Evolutionary conservation across 208 protist species (phyloP), one percentile per base, ranked within the genome.

Genomic region (Blastocrithidia nonstop): DNA sequence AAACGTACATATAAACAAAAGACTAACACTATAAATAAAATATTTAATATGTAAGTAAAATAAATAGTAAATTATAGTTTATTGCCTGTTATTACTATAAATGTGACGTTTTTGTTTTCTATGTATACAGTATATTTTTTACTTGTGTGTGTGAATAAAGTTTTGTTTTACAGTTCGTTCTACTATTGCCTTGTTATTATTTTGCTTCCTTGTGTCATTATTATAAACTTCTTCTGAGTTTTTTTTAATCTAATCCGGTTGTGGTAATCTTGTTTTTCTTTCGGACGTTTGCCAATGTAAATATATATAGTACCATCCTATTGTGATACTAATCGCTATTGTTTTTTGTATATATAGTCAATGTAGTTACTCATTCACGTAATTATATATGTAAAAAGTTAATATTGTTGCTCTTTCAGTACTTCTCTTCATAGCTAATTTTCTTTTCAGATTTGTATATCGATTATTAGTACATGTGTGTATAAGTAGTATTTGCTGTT

Each of bases 1-100:
- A 74, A 29, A 79, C 67, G 4, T 86, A 86, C 45, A 54, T 81
- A 15, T 76, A 61, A 45, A 23, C n/a, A n/a, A n/a, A n/a, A n/a
- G n/a, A n/a, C n/a, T n/a, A n/a, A n/a, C n/a, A n/a, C n/a, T n/a
- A n/a, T n/a, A n/a, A n/a, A n/a, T n/a, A n/a, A n/a, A n/a, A 6
- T 35, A 51, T 54, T 19, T 48, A 5, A 15, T 33, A 19, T 4
- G 6, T 51, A 13, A 8, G 29, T 15, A 16, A 13, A 35, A 16
- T 35, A 35, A 35, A 35, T 13, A 35, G 15, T 15, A 35, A 50
- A 4, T 54, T 38, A 9, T 22, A 46, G 11, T 29, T 46, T n/a
- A n/a, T n/a, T n/a, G n/a, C n/a, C n/a, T n/a, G n/a, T n/a, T n/a
- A n/a, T n/a, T n/a, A n/a, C n/a, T 8, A 8, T 25, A 5, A 46